Evolutionary conservation across 2,329 filamentous ascomycete species (phyloP), one percentile per base, ranked within the genome.

Genomic region (Sclerotinia glacialis): DNA sequence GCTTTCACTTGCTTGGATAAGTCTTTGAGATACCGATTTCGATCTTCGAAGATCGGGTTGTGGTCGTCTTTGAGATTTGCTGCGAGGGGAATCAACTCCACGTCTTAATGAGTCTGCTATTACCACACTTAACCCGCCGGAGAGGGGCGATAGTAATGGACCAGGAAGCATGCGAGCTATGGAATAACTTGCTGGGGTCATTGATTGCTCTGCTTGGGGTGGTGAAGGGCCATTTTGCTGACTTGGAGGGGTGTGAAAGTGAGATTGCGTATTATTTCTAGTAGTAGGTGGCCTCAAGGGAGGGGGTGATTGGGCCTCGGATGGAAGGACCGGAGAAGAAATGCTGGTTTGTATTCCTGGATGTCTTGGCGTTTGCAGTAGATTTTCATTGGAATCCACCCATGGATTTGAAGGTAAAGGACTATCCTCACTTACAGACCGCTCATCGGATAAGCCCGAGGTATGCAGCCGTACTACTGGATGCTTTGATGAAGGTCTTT

Each of bases 101-200:
- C 85, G 82, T n/a, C 86, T 82, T 34, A 89, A 78, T 28, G 86
- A 83, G 69, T 90, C 87, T 11, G 86, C 87, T 7, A 90, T 85
- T 58, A 90, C 83, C 1, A 84, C 87, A 73, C 81, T 85, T 21
- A 90, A 79, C 0, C 83, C 83, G 1, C 82, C 83, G 2, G 83
- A 86, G 1, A 90, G 78, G 0, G 88, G 86, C 40, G 83, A 83
- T 1, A 87, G 81, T 5, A 89, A 77, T 7, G 85, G 83, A 0
- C 85, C 85, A 5, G 83, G 83, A 5, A 85, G 80, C 47, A 89
- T 83, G 28, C 77, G 72, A 3, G 80, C 80, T 23, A 85, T 79
- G 0, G 82, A 83, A 69, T 81, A 79, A 56, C 82, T 80, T 28
- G 76, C 78, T 11, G 77, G 77, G 18, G 78, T 78, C n/a, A 78